These are phyloP conservation scores for Colletotrichum truncatum DNA, from an alignment of 2,329 filamentous ascomycete species.

Conservation along the genomic window DNA sequence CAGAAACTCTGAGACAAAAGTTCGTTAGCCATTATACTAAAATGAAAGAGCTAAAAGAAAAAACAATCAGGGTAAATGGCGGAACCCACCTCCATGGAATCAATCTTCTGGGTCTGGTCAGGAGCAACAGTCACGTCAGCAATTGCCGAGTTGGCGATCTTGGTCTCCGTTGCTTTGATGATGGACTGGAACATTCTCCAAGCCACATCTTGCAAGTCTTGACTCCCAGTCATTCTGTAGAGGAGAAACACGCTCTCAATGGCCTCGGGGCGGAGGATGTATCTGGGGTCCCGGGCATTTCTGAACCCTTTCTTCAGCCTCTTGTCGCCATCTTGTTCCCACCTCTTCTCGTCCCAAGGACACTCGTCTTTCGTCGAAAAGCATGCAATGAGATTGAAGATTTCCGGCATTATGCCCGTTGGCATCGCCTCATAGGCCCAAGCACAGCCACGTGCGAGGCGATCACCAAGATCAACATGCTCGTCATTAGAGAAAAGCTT, in stretches of 20 bases:
- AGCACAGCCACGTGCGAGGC: constrained; percentile 59
- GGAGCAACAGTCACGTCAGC: constrained; percentile 57
- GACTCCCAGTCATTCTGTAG: constrained; percentile 60
- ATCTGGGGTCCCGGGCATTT: constrained; percentile 59
- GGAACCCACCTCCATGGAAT: constrained; percentile 44
- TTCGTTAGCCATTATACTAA: background rate
- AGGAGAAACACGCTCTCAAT: constrained; percentile 63
- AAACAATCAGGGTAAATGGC: no score
- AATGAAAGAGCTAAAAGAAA: no score
- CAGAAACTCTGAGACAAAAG: constrained; percentile 69
- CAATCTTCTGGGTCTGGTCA: constrained; percentile 54
- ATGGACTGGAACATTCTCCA: constrained; percentile 63
- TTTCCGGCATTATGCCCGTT: constrained; percentile 63
- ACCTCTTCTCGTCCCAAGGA: constrained; percentile 48
- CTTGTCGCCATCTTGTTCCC: constrained; percentile 34
- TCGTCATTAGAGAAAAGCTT: constrained; percentile 50
- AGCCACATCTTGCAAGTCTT: constrained; percentile 57
- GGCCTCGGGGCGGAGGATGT: constrained; percentile 59
- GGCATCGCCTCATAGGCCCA: constrained; percentile 58
- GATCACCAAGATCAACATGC: constrained; percentile 52
- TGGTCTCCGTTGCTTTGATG: constrained; percentile 53
- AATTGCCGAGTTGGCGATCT: constrained; percentile 58
- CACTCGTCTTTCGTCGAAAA: constrained; percentile 49
- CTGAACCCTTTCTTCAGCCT: constrained; percentile 66
- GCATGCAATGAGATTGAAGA: constrained; percentile 52